Base-by-base conservation (phyloP, 2,329 filamentous ascomycete genomes). In the Cercospora berteroae region DNA sequence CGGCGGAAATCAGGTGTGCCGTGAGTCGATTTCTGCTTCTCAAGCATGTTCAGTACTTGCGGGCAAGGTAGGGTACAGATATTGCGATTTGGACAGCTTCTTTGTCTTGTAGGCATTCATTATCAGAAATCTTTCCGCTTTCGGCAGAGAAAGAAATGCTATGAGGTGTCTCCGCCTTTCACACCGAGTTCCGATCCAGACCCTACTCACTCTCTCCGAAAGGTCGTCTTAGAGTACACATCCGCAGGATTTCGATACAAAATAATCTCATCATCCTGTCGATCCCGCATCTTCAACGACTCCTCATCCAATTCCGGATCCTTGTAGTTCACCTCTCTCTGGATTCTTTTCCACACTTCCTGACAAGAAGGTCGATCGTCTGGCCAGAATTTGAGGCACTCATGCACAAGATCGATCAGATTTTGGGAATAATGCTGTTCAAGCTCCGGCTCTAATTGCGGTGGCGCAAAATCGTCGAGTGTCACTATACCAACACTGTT, bases 161-260 rank as follows among this genome's bases (percentile, higher is more conserved):
- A 12, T 13, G 10, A 13, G 31, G 31, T 12, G 13, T 4, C 31
- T 36, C 31, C 4, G 12, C 12, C 31, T 33, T 33, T 33, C 31
- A 33, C 31, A 12, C 31, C 31, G 9, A 33, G 31, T 33, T 10
- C 12, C 9, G 7, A 3, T 12, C 44, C 6, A 23, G 44, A 18
- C 13, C n/a, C 27, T 4, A 25, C 10, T 57, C 29, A 58, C 36
- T n/a, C 27, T 3, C 55, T 58, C 55, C 36, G 16, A 12, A 58
- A 58, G 23, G 16, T 36, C 55, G 36, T 25, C 55, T 58, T 58
- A 10, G 55, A 58, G 18, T 62, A 62, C 2, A 55, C n/a, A 23
- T 62, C 60, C n/a, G 39, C 36, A 44, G 60, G 25, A 52, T 62
- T 52, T 27, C 10, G 27, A 33, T 52, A 62, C 39, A 62, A 16